Evolutionary conservation across 176 grass and related monocot species (phyloP), one percentile per base, ranked within the genome.

Genomic region (Oryza longistaminata): DNA sequence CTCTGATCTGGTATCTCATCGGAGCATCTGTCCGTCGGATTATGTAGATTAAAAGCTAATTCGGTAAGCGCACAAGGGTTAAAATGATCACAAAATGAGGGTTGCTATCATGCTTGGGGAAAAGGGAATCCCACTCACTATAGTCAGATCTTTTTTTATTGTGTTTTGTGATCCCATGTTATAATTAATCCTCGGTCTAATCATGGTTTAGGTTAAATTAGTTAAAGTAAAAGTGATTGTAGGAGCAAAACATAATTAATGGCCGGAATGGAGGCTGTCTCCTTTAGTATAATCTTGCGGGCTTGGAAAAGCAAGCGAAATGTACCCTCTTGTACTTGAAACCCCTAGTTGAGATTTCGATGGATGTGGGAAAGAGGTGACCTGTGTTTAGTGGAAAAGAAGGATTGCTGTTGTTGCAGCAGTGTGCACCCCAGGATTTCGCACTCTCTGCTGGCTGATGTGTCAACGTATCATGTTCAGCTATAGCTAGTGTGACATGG

Each of bases 31-130:
- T 66, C 78, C 45, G 9, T 16, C 2, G 25, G 78, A 85, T 77
- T 66, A 71, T 85, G 71, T 68, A 22, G 84, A 35, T 26, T 74
- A 88, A 85, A 85, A 85, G 64, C 60, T 58, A 68, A 53, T 89
- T 76, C 61, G 88, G 88, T 87, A 83, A 78, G 79, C 88, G 79
- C 88, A 82, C 68, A 87, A 81, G 34, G 34, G 46, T 71, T 62
- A n/a, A 62, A 21, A 58, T 55, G 50, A 21, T 0, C 52, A 52
- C 71, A 21, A 60, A 68, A 39, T 25, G 55, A 65, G 72, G 13
- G 77, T 64, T 66, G 44, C 66, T 81, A 55, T 86, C 78, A 15
- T 82, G 83, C 87, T 25, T 25, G 34, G 46, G 65, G 24, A 5
- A 70, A 68, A 25, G 44, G 9, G 29, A n/a, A 21, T 58, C 19